Base-by-base conservation (phyloP, 441 rosid genomes). In the Kokia cookei region DNA sequence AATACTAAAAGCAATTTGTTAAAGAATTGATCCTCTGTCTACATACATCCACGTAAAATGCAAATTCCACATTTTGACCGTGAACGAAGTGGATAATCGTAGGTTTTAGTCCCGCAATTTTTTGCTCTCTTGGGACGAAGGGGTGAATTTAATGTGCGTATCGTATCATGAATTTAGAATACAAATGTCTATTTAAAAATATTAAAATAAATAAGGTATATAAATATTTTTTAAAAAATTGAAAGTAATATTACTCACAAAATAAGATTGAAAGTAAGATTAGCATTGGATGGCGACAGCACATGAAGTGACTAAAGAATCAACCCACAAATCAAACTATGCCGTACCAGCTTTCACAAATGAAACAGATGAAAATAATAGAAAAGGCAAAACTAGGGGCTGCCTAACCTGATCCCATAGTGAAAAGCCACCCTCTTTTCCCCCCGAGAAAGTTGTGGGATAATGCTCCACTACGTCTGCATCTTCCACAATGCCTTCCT, bases 381-480 rank as follows among this genome's bases (percentile, higher is more conserved):
- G 1, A 29, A 14, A 60, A 59, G 27, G 27, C 37, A 43, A 58
- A 24, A 24, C 40, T 7, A 32, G 37, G 37, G 37, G 37, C 17
- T 4, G 24, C 75, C 67, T 7, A 61, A 47, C 55, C 17, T 48
- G 67, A 48, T 63, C 59, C 69, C 51, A 17, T 22, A 11, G 8
- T 7, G 57, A 72, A 27, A 71, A 40, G 74, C 37, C 37, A 71
- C 37, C 32, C 60, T 12, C 13, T 32, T 12, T 17, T n/a, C 17
- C n/a, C 48, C 45, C 11, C 3, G 0, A 14, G 29, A 48, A 59
- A 60, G 35, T 13, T 12, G 0, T 26, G 3, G 32, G 27, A 51
- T 59, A 55, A 32, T 40, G 48, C 62, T 37, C 72, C 75, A 74
- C 69, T 62, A 51, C 57, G 13, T n/a, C 58, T 60, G 65, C 65